Evolutionary conservation across 2,329 filamentous ascomycete species (phyloP), one percentile per base, ranked within the genome.

Genomic region (Stemphylium beticola): DNA sequence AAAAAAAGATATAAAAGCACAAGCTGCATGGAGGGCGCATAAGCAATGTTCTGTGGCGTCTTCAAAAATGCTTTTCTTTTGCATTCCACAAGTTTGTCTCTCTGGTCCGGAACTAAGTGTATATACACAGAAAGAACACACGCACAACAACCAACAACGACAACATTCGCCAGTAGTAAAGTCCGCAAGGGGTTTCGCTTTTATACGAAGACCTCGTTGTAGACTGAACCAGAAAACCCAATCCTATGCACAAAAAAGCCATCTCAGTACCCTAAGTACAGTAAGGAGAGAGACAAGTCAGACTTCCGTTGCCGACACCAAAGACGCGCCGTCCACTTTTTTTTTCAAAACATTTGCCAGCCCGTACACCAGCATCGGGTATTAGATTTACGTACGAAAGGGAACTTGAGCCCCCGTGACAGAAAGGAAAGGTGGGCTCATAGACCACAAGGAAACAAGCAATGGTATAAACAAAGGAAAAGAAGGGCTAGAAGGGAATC

Each of bases 401-500:
- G 43, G 24, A n/a, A 32, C 40, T 20, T 33, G 17, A 32, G 22
- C 20, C 22, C 34, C 17, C 34, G 17, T 33, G 9, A 38, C 20
- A 22, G 20, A 47, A 52, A 24, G 41, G 32, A 40, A 36, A 40
- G 31, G 34, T 18, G 29, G 36, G 18, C 24, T 31, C 31, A 12
- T 15, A 20, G 36, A 24, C 15, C 29, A 17, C n/a, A 15, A 20
- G 17, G 15, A 38, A 37, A 38, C 42, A 32, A 39, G 40, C 37
- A 42, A 32, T 53, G 50, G 50, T 53, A 53, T 54, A 44, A 49
- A 54, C 51, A 54, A 49, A 54, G 43, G 39, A 55, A 55, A 47
- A 26, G 36, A 46, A 34, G 20, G 24, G 26, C 26, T 29, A 29
- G 26, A 29, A 29, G 26, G 26, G 26, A 29, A 29, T 29, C 26